Base-by-base conservation (phyloP, 306 rosid genomes). In the Neltuma alba region DNA sequence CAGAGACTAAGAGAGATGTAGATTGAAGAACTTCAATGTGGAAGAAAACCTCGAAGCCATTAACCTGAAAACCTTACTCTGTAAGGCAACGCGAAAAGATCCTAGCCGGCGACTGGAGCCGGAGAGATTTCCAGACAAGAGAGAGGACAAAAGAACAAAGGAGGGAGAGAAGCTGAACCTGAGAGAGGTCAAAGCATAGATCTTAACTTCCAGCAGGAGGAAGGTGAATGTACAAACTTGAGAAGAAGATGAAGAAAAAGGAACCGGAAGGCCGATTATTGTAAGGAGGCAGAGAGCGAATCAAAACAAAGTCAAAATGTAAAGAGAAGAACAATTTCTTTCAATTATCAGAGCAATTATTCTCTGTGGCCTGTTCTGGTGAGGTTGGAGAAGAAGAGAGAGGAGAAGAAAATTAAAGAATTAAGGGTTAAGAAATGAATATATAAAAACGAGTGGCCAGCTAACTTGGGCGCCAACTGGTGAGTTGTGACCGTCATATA, bases 391-490 rank as follows among this genome's bases (percentile, higher is more conserved):
- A 50, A 66, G 81, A 63, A 78, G 77, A 48, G 75, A 68, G 48
- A 36, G 60, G 4, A 44, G 79, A 52, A 9, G 4, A 57, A 57
- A 48, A 15, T 3, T 21, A 57, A 57, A 57, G 63, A 21, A 57
- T 23, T 55, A 55, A 55, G 70, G 61, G 79, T 31, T 1, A 28
- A 81, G 70, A 79, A 73, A 83, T 27, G 38, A 57, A 85, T 68
- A 85, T 81, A 86, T 83, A 77, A 83, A 91, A 89, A 68, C 83
- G 88, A 87, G 94, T 90, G 91, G 98, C 80, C 92, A 92, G 94
- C 96, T 89, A 94, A 79, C 86, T 74, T 73, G 37, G 89, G 83
- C 84, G 83, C 71, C 82, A 80, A 76, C 84, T 87, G 83, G 87
- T 88, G 85, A 76, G 82, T 86, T 85, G 87, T 89, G 85, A 85